phyloP scores from a whole-genome alignment of 768 basidiomycete genomes.

The Lactifluus subvellereus region DNA sequence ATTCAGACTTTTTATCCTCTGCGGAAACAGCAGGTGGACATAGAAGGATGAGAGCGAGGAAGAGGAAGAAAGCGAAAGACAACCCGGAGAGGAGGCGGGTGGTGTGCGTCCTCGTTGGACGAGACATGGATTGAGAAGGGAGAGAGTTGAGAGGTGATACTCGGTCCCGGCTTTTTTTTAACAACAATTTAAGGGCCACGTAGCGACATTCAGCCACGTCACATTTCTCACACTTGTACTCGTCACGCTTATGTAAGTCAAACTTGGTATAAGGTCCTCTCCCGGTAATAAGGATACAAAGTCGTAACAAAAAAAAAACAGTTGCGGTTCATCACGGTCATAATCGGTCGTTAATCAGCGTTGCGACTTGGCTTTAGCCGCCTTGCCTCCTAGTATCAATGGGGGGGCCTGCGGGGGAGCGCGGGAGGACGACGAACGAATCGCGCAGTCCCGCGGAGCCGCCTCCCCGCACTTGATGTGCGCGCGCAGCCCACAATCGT shows the following conservation, averaged over 20 bases:
- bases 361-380: slow-evolving; percentile 5
- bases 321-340: no score
- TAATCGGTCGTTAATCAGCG: no score
- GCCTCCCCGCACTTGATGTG: slow-evolving; percentile 84
- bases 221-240: not conserved
- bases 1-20: slow-evolving; percentile 63
- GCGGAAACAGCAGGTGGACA: slow-evolving; percentile 60
- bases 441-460: slow-evolving; percentile 73
- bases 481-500: slow-evolving; percentile 83
- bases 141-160: not conserved
- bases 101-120: slow-evolving; percentile 25
- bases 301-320: not conserved
- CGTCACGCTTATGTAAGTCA: no score
- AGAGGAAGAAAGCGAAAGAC: slow-evolving; percentile 33
- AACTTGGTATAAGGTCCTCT: no score
- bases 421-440: slow-evolving; percentile 34
- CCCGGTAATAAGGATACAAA: no score
- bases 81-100: slow-evolving; percentile 25
- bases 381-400: not conserved
- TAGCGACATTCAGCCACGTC: slow-evolving; percentile 9
- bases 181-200: slow-evolving; percentile 1
- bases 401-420: no score
- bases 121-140: slow-evolving; percentile 18
- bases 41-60: slow-evolving; percentile 68
- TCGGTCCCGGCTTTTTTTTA: no score